Conservation (phyloP, 257 asterid species). For the Anisodus acutangulus region DNA sequence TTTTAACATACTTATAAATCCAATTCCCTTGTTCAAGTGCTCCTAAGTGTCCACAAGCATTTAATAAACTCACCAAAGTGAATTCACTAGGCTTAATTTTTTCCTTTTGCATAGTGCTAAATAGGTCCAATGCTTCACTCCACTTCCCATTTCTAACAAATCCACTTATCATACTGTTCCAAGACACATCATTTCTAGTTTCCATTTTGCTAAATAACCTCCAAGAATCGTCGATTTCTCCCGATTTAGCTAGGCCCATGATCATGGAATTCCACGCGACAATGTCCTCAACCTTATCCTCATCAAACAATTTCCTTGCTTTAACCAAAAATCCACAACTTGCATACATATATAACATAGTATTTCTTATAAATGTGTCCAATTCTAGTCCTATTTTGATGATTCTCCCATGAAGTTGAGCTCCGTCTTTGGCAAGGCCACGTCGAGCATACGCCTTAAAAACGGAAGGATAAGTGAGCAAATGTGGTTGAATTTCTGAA, state of each 20-base stretch:
- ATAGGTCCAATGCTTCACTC: constrained; percentile 61
- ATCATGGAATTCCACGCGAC: constrained; percentile 84
- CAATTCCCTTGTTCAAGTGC: constrained; percentile 72
- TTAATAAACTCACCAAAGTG: constrained; percentile 64
- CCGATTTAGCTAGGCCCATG: constrained; percentile 64
- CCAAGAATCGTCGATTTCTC: constrained; percentile 61
- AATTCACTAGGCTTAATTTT: constrained; percentile 53
- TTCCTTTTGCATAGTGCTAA: constrained; percentile 50
- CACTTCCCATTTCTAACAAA: constrained; percentile 70
- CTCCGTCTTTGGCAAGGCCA: constrained; percentile 59
- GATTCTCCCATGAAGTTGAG: constrained; percentile 76
- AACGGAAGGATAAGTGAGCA: constrained; percentile 70
- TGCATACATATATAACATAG: constrained; percentile 67
- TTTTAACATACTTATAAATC: constrained; percentile 61
- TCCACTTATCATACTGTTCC: constrained; percentile 80
- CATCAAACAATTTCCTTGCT: constrained; percentile 63
- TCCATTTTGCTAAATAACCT: constrained; percentile 59
- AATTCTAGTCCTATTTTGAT: constrained; percentile 58
- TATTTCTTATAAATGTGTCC: constrained; percentile 62
- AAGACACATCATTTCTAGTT: constrained; percentile 57
- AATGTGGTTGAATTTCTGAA: constrained; percentile 47
- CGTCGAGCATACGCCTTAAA: constrained; percentile 74
- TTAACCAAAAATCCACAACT: constrained; percentile 57
- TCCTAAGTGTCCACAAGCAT: constrained; percentile 69
- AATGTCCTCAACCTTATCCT: constrained; percentile 46